phyloP scores from a whole-genome alignment of 2,329 filamentous ascomycete genomes.

The Colletotrichum lindemuthianum region DNA sequence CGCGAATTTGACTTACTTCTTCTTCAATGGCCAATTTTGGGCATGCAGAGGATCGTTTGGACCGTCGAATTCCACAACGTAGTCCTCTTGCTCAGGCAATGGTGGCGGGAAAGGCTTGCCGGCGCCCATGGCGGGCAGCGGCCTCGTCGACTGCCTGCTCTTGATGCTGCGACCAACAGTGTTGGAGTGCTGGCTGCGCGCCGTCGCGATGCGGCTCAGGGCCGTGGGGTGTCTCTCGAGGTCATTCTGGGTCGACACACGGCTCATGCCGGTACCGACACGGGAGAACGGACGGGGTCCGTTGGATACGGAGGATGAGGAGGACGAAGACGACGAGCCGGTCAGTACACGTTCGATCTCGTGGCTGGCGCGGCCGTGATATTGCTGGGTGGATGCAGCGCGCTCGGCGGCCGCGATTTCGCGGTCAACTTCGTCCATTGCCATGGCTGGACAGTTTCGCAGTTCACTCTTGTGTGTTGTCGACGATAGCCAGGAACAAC shows the following conservation, averaged over 20 bases:
- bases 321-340: slow-evolving; percentile 60
- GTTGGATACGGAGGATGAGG: slow-evolving; percentile 54
- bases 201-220: slow-evolving; percentile 76
- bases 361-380: slow-evolving; percentile 54
- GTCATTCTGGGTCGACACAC: slow-evolving; percentile 72
- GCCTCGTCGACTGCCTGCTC: slow-evolving; percentile 63
- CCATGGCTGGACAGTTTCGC: slow-evolving; percentile 42
- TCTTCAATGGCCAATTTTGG: slow-evolving; percentile 84
- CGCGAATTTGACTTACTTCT: slow-evolving; percentile 68
- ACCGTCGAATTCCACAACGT: slow-evolving; percentile 87
- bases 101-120: slow-evolving; percentile 80
- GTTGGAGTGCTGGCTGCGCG: slow-evolving; percentile 73
- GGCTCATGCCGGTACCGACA: slow-evolving; percentile 61
- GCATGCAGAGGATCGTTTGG: slow-evolving; percentile 85
- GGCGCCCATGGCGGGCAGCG: slow-evolving; percentile 75
- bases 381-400: slow-evolving; percentile 58
- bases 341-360: slow-evolving; percentile 71
- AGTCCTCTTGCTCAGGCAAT: slow-evolving; percentile 77
- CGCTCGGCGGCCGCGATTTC: slow-evolving; percentile 64
- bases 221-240: slow-evolving; percentile 76
- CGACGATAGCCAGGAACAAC: not conserved
- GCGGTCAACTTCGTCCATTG: slow-evolving; percentile 64
- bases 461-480: not conserved
- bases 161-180: slow-evolving; percentile 71
- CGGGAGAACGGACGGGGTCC: slow-evolving; percentile 47